These are phyloP conservation scores for Logfia minima DNA, from an alignment of 129 eudicot species.

Conservation along the genomic window DNA sequence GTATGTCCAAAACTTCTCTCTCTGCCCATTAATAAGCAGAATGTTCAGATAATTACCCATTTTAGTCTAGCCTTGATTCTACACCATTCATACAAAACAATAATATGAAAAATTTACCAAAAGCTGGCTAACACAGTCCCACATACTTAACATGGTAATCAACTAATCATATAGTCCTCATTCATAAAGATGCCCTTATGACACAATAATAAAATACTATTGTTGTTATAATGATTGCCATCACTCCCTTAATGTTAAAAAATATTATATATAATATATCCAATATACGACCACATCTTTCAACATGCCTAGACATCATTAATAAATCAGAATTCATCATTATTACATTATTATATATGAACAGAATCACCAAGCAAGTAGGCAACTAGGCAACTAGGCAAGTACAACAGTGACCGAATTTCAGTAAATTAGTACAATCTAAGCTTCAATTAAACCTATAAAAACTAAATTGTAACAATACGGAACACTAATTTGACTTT, in stretches of 20 bases:
- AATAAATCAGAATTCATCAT: constrained; percentile 19
- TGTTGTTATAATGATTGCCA: neutral
- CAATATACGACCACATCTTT: neutral
- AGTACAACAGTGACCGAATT: neutral
- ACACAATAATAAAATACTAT: neutral
- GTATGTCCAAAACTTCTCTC: neutral
- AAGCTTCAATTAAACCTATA: neutral
- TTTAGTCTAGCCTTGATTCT: neutral
- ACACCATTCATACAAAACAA: neutral
- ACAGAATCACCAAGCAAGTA: constrained; percentile 15
- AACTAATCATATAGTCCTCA: constrained; percentile 14
- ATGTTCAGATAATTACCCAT: neutral
- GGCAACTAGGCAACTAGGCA: neutral
- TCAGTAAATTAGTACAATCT: neutral
- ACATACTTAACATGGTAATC: neutral
- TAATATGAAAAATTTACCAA: neutral
- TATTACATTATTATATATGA: neutral
- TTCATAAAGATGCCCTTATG: neutral
- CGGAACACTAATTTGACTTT: neutral
- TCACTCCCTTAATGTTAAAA: neutral
- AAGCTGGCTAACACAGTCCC: neutral
- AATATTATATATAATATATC: no score
- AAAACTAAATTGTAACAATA: neutral
- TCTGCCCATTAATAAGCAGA: constrained; percentile 1
- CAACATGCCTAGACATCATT: neutral